A percentile compares a stretch with the other conserved stretches of the same genome.
Evolutionary conservation across 164 flowering plant genomes (phyloP).

Genomic region (Annona squamosa): DNA sequence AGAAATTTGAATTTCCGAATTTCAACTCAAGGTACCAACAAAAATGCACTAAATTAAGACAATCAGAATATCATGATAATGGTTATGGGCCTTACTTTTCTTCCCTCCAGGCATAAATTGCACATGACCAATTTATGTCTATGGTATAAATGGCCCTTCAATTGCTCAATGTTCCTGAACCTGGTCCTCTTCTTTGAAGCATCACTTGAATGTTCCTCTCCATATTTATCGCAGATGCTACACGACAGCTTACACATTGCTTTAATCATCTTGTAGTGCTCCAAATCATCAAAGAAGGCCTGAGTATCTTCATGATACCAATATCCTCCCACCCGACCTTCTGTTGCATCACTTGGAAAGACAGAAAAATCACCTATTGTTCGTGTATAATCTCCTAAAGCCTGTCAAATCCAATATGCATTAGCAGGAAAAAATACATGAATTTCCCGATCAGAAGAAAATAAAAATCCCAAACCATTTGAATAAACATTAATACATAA

Average conservation of each 20-base stretch:
- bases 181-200: conserved; percentile 41
- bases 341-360: conserved; percentile 53
- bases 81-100: conserved; percentile 48
- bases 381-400: conserved; percentile 82
- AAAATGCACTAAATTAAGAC: background rate
- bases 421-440: background rate
- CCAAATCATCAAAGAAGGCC: conserved; percentile 74
- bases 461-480: background rate
- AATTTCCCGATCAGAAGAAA: background rate
- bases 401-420: conserved; percentile 35
- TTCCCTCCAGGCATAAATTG: conserved; percentile 81
- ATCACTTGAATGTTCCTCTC: conserved; percentile 42
- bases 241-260: conserved; percentile 97
- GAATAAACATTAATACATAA: background rate
- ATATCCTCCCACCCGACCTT: conserved; percentile 61
- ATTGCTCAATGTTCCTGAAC: conserved; percentile 66
- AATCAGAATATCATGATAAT: background rate
- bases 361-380: conserved; percentile 58
- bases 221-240: conserved; percentile 61
- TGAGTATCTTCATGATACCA: conserved; percentile 92
- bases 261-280: conserved; percentile 86
- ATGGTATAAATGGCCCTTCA: conserved; percentile 76
- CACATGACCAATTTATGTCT: conserved; percentile 74
- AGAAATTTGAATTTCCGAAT: background rate
- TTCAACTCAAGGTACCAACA: background rate